Evolutionary conservation across 352 stramenopile genomes (phyloP).

Genomic region (Detonula confervacea): DNA sequence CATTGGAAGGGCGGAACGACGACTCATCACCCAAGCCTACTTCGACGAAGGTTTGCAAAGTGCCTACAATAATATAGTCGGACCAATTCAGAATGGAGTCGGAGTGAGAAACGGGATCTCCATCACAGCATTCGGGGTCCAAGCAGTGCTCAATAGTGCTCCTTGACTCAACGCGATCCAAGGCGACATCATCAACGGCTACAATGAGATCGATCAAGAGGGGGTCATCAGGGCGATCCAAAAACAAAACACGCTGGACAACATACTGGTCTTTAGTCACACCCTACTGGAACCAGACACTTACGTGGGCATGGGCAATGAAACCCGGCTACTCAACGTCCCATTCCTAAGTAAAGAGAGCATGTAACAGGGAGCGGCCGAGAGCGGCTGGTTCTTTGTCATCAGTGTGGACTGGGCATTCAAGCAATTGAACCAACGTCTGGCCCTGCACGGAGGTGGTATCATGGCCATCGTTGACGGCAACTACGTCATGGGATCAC

Average conservation of each 20-base stretch:
- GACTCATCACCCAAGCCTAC: neutral
- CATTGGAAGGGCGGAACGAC: neutral
- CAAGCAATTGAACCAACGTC: neutral
- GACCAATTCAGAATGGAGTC: conserved; percentile 21
- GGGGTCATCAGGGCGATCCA: neutral
- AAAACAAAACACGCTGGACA: no score
- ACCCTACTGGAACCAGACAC: neutral
- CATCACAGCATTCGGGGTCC: conserved; percentile 18
- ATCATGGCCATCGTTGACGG: conserved; percentile 32
- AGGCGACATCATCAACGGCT: neutral
- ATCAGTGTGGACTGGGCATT: neutral
- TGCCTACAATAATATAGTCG: conserved; percentile 10
- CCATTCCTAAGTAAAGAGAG: conserved; percentile 4
- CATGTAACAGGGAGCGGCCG: neutral
- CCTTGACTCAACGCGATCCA: conserved; percentile 1
- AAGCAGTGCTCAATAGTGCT: neutral
- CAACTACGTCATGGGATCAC: conserved; percentile 11
- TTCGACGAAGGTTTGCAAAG: neutral
- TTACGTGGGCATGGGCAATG: conserved; percentile 29
- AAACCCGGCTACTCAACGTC: neutral
- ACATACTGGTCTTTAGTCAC: no score
- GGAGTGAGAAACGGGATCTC: conserved; percentile 26
- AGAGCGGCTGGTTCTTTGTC: neutral
- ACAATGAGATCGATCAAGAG: neutral
- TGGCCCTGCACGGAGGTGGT: conserved; percentile 4